Conservation (phyloP, 148 eudicot genomes). For the Rhododendron molle region DNA sequence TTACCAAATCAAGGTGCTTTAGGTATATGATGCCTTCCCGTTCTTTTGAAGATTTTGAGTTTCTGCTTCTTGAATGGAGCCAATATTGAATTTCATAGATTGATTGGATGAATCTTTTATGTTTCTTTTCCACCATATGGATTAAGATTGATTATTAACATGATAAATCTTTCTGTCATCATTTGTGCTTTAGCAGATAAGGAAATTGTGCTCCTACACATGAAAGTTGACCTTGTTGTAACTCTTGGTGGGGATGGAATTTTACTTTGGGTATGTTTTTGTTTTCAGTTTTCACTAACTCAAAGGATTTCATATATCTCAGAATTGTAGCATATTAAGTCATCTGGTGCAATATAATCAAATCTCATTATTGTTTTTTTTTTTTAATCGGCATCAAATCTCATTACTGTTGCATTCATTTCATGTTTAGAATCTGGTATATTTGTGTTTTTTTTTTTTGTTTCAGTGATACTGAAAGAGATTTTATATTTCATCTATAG, state of each 20-base stretch:
- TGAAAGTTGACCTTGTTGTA: conserved; percentile 85
- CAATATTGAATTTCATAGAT: not conserved
- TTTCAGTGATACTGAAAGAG: not conserved
- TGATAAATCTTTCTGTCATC: conserved; percentile 2
- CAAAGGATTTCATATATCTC: not conserved
- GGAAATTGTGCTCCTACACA: too few species aligned
- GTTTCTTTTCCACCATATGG: not conserved
- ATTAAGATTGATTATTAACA: not conserved
- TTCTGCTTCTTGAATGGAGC: not conserved
- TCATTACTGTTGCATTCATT: not conserved
- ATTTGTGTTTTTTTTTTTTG: not conserved
- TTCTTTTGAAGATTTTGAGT: not conserved
- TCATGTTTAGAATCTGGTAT: not conserved
- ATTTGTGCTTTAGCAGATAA: conserved; percentile 42
- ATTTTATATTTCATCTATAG: not conserved
- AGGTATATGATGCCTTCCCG: not conserved
- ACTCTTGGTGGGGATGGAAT: conserved; percentile 99
- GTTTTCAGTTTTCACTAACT: conserved; percentile 10
- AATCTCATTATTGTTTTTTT: not conserved
- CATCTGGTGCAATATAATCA: not conserved
- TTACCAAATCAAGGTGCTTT: not conserved
- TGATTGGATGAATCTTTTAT: not conserved
- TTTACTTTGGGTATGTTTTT: conserved; percentile 87
- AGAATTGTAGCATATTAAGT: not conserved
- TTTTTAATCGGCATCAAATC: not conserved